These are phyloP conservation scores for Xylaria curta DNA, from an alignment of 495 filamentous ascomycete genomes.

Conservation along the genomic window DNA sequence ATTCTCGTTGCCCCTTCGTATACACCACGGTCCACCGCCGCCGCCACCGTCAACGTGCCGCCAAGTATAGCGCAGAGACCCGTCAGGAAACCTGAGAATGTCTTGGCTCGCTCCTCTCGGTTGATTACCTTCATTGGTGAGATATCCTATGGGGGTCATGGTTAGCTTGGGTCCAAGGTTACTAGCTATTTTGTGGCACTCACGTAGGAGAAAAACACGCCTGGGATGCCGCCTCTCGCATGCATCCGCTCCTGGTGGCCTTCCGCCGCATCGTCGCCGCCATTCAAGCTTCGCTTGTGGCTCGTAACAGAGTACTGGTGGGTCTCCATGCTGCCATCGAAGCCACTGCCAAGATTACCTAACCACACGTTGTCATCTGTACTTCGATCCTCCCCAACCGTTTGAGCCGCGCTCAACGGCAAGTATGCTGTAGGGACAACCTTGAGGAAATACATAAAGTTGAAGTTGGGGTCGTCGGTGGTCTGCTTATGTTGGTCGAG, in stretches of 20 bases:
- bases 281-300: conserved; percentile 83
- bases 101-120: conserved; percentile 85
- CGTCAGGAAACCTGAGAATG: conserved; percentile 87
- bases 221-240: conserved; percentile 88
- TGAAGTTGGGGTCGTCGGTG: conserved; percentile 82
- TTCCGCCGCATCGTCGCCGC: conserved; percentile 81
- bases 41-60: conserved; percentile 93
- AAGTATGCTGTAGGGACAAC: conserved; percentile 95
- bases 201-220: conserved; percentile 97
- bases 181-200: conserved; percentile 40
- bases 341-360: conserved; percentile 66
- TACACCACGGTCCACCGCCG: conserved; percentile 86
- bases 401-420: conserved; percentile 76
- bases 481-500: conserved; percentile 82
- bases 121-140: conserved; percentile 99
- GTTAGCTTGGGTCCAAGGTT: conserved; percentile 2
- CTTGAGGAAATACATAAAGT: conserved; percentile 99
- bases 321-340: conserved; percentile 86
- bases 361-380: conserved; percentile 63
- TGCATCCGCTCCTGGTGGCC: conserved; percentile 91
- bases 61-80: conserved; percentile 95
- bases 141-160: conserved; percentile 73
- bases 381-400: conserved; percentile 49
- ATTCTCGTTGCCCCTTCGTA: conserved; percentile 86
- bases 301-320: conserved; percentile 98